Evolutionary conservation across 768 basidiomycete species (phyloP).

Genomic region (Lyophyllum decastes): DNA sequence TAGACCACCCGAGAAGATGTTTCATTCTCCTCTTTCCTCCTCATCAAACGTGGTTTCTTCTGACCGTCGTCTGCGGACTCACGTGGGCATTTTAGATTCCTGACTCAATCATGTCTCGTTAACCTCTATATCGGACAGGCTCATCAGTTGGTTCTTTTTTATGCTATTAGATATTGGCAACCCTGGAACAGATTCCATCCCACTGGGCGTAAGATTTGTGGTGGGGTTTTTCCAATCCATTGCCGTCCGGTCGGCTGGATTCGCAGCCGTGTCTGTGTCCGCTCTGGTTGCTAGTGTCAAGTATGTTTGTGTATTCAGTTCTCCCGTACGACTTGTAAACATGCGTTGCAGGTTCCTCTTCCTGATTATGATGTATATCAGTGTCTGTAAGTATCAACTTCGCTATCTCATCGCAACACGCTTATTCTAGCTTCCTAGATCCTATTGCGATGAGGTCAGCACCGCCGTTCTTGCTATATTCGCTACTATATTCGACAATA

Average conservation of each 20-base stretch:
- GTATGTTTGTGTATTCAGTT: slow-evolving; percentile 40
- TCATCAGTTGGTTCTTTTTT: slow-evolving; percentile 89
- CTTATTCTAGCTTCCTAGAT: slow-evolving; percentile 38
- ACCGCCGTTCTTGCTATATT: background rate
- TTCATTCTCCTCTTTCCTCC: slow-evolving; percentile 90
- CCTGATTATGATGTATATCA: slow-evolving; percentile 93
- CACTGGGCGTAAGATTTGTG: slow-evolving; percentile 67
- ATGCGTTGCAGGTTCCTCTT: slow-evolving; percentile 65
- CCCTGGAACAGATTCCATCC: slow-evolving; percentile 65
- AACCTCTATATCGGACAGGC: slow-evolving; percentile 34
- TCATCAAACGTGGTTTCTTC: slow-evolving; percentile 91
- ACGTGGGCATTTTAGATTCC: slow-evolving; percentile 49
- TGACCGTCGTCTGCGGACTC: slow-evolving; percentile 64
- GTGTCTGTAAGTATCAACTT: slow-evolving; percentile 58
- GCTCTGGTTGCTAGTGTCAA: slow-evolving; percentile 88
- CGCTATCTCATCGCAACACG: background rate
- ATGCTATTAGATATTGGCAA: slow-evolving; percentile 87
- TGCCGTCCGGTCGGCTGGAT: slow-evolving; percentile 87
- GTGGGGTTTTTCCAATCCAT: slow-evolving; percentile 78
- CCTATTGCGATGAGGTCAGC: slow-evolving; percentile 81
- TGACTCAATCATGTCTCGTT: background rate
- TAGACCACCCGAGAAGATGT: slow-evolving; percentile 93
- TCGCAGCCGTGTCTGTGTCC: slow-evolving; percentile 70
- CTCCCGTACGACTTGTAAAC: background rate
- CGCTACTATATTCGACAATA: background rate